Evolutionary conservation across 805 yeast genomes (phyloP).

Genomic region (Starmerella davenportii): DNA sequence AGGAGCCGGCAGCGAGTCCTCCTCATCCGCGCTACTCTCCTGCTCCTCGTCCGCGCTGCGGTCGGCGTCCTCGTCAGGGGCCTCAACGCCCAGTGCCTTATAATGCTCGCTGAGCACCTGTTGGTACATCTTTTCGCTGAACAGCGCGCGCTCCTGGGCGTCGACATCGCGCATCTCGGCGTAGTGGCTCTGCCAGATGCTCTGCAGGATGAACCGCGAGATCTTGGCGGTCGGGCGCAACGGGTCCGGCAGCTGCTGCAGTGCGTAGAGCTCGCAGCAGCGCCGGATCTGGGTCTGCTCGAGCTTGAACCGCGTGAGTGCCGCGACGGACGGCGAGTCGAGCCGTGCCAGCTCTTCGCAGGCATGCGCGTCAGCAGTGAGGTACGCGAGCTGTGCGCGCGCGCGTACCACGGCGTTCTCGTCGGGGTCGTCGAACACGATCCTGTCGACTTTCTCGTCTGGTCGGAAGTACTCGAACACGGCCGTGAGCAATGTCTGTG

Average conservation of each 20-base stretch:
- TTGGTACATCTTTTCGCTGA: background rate
- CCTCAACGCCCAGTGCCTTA: background rate
- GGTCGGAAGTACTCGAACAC: constrained; percentile 39
- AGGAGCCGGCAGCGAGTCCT: too few species aligned
- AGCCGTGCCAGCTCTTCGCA: background rate
- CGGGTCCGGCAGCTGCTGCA: constrained; percentile 14
- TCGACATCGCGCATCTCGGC: background rate
- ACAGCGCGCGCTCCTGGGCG: background rate
- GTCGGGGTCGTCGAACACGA: constrained; percentile 90
- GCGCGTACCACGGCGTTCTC: constrained; percentile 83
- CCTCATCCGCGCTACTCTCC: too few species aligned
- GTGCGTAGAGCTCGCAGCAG: constrained; percentile 54
- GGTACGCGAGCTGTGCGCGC: constrained; percentile 47
- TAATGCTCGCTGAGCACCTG: background rate
- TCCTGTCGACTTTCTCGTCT: constrained; percentile 42
- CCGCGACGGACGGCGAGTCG: background rate
- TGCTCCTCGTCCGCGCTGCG: too few species aligned
- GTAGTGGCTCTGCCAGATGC: background rate
- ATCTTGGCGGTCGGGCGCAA: background rate
- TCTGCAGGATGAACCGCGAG: background rate
- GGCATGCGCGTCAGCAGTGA: constrained; percentile 19
- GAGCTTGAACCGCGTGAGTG: constrained; percentile 30
- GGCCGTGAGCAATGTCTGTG: constrained; percentile 38
- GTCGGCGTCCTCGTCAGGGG: background rate
- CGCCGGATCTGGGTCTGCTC: constrained; percentile 66